Base-by-base conservation (phyloP, 192 early-diverging fungal species). In the Borealophlyctis nickersoniae region DNA sequence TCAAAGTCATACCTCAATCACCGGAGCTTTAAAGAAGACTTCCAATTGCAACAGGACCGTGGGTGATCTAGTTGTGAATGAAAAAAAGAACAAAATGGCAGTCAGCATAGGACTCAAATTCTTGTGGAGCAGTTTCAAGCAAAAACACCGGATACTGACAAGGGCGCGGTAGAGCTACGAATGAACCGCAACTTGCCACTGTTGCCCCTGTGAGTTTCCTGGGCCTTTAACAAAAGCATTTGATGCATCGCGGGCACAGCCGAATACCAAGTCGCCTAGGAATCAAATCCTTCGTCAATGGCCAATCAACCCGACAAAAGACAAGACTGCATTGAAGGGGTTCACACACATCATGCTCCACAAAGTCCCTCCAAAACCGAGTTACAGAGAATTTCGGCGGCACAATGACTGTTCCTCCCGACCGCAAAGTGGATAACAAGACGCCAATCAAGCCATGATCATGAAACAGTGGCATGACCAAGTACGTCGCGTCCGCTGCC, bases 401-500 rank as follows among this genome's bases (percentile, higher is more conserved):
- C 54, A 93, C 70, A 7, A 89, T 82, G 2, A 79, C 81, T 0
- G 85, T 77, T 16, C 88, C 89, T 35, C 89, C 89, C 4, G 85
- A 78, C 26, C 75, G 77, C 4, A 93, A 79, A 4, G 88, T 84
- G 3, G 90, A 76, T 24, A 93, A 73, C 52, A 85, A 67, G 5
- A 82, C 88, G 56, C 89, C 88, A 36, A 93, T 82, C 36, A 93
- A 73, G 9, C 92, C 92, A 67, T 93, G 90, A 4, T 91, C 89
- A 66, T 93, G 92, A 76, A 91, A 91, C 23, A 93, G 79, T 4
- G 92, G 90, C 90, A 92, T 92, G 23, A 91, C 90, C 23, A 92
- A 63, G 59, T 88, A 77, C 3, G 89, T 85, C 22, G 80, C 60
- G 71, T 93, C 92, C 2, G 52, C 32, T 3, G 78, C 63, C 2